A percentile compares a stretch with the other conserved stretches of the same genome.
Conservation (phyloP, 2,329 filamentous ascomycete species). For the Penicillium sp. region DNA sequence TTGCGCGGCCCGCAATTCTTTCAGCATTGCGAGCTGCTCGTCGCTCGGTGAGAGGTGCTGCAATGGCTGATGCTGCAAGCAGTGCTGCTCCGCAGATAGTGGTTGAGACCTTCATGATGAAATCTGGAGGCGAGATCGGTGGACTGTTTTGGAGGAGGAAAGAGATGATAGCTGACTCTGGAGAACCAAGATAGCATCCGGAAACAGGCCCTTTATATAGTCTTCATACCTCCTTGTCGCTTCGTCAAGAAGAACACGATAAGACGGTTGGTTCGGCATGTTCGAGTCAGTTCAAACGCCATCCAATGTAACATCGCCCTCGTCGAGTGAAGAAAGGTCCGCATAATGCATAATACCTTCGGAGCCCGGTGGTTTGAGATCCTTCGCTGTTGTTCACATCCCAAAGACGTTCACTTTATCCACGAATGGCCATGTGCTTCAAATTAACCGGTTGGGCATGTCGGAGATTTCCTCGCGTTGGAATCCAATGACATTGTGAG, state of each 20-base stretch:
- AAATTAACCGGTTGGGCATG: neutral
- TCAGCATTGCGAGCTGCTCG: conserved; percentile 24
- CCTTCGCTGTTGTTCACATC: too few species aligned
- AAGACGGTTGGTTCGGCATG: neutral
- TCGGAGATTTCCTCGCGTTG: neutral
- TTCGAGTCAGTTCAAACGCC: neutral
- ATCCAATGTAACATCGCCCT: neutral
- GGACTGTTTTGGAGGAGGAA: neutral
- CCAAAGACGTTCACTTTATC: neutral
- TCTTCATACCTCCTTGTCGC: neutral
- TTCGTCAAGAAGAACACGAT: neutral
- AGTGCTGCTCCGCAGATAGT: conserved; percentile 37
- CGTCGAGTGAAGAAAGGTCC: neutral
- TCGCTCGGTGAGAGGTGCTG: conserved; percentile 48
- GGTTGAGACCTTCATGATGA: conserved; percentile 51
- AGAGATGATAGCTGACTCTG: neutral
- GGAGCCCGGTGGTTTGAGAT: neutral
- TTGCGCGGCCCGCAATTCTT: conserved; percentile 27
- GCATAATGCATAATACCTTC: neutral
- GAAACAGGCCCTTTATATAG: neutral
- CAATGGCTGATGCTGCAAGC: conserved; percentile 44
- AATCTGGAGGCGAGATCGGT: neutral
- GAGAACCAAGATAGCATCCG: neutral
- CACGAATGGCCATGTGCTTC: neutral
- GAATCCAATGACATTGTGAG: neutral